Evolutionary conservation across 2,329 filamentous ascomycete genomes (phyloP), one percentile per base, ranked within the genome.

Genomic region (Thyridium curvatum): DNA sequence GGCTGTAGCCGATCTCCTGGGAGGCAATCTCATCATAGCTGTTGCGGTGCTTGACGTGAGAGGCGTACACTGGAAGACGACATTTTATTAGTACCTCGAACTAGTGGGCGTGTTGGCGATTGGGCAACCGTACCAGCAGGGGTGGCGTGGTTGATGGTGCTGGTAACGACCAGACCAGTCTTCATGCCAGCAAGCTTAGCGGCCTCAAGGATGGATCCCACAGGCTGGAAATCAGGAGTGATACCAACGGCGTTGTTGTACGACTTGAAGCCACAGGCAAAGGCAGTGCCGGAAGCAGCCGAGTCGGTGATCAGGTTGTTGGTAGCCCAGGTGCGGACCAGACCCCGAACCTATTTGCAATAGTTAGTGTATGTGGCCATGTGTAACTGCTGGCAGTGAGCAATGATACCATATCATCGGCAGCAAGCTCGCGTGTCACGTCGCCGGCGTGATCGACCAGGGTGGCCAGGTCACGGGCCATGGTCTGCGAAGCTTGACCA

Each of bases 81-180:
- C 30, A 10, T 14, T 12, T 8, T n/a, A 7, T 37, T 14, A 31
- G 18, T 12, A 12, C 18, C 15, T 15, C 15, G n/a, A 2, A 4
- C 18, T 36, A n/a, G 9, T 9, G 28, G 28, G 28, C 28, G 9
- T 30, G 9, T 30, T 9, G 30, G 18, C 12, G 10, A 15, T 10
- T 17, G 16, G 16, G 14, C 5, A 12, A n/a, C 38, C 43, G 8
- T 34, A 49, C 55, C 53, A 4, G 56, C 50, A 28, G 48, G 55
- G 13, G 50, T 60, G 36, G 47, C 55, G 38, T 64, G 56, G 46
- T 61, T 64, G 46, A 66, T 64, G 26, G 54, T 59, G 8, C 54
- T 60, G 2, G 62, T 65, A 4, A 63, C 62, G n/a, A 65, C 60
- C n/a, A 66, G 54, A 12, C 60, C 61, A 12, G 62, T 65, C 48